Conservation (phyloP, 2,329 filamentous ascomycete species). For the Boeremia lycopersici region DNA sequence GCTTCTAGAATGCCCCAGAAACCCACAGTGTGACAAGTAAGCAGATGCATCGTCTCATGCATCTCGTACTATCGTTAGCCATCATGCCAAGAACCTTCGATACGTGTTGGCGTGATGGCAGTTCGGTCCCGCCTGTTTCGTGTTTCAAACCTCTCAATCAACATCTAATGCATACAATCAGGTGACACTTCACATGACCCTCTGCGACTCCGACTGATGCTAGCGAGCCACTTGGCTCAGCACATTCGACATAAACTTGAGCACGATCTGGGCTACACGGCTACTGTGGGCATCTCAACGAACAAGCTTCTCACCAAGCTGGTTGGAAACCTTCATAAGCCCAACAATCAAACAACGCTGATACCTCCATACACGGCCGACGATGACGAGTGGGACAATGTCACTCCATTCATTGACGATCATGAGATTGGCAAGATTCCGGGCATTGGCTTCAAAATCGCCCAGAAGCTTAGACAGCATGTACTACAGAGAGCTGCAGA, state of each 20-base stretch:
- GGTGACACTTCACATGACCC: conserved; percentile 26
- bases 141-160: conserved; percentile 1
- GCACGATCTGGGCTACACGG: conserved; percentile 79
- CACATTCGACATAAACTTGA: conserved; percentile 76
- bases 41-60: background rate
- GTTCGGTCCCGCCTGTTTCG: conserved; percentile 3
- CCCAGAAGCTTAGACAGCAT: conserved; percentile 68
- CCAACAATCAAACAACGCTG: conserved; percentile 83
- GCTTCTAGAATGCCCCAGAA: conserved; percentile 7
- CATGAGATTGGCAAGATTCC: conserved; percentile 82
- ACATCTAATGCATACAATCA: conserved; percentile 3
- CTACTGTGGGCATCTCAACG: conserved; percentile 84
- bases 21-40: conserved; percentile 2
- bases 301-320: conserved; percentile 88
- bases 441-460: conserved; percentile 82
- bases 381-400: conserved; percentile 50
- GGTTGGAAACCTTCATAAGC: conserved; percentile 83
- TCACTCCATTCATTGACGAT: conserved; percentile 72
- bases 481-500: conserved; percentile 57
- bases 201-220: conserved; percentile 66
- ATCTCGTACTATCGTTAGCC: background rate
- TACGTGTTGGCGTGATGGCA: background rate
- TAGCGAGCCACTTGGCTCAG: conserved; percentile 81
- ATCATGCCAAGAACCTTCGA: background rate
- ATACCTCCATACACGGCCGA: conserved; percentile 64